Conservation (phyloP, 2,329 filamentous ascomycete genomes). For the Microdochium trichocladiopsis region DNA sequence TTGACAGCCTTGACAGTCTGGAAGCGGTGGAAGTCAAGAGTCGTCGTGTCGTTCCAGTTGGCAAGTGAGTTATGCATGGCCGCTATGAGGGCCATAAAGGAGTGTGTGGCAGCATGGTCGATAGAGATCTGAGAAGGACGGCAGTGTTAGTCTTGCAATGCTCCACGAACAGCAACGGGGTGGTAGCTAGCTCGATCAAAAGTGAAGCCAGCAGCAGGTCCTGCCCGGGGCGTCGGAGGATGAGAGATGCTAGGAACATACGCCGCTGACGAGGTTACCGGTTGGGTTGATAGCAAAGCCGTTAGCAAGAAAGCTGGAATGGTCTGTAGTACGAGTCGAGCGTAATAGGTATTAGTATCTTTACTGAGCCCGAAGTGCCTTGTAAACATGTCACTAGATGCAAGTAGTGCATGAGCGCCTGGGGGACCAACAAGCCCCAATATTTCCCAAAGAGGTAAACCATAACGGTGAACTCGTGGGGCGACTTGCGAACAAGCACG, state of each 20-base stretch:
- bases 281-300: constrained; percentile 23
- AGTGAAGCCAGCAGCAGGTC: too few species aligned
- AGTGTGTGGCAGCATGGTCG: constrained; percentile 22
- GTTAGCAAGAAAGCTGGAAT: constrained; percentile 21
- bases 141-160: neutral
- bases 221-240: neutral
- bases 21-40: constrained; percentile 24
- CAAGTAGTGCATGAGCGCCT: neutral
- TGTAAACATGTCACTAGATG: neutral
- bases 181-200: too few species aligned
- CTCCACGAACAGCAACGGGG: too few species aligned
- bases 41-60: constrained; percentile 22
- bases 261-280: constrained; percentile 20
- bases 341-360: neutral
- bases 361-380: neutral
- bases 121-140: constrained; percentile 15
- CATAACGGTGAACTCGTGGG: neutral
- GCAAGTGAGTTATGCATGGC: constrained; percentile 25
- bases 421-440: neutral
- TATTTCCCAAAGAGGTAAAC: neutral
- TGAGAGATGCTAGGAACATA: constrained; percentile 7
- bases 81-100: constrained; percentile 22
- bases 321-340: constrained; percentile 13
- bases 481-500: neutral
- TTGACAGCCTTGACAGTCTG: constrained; percentile 24